These are phyloP conservation scores for Globisporangium okanoganense DNA, from an alignment of 352 stramenopile species.

Conservation along the genomic window DNA sequence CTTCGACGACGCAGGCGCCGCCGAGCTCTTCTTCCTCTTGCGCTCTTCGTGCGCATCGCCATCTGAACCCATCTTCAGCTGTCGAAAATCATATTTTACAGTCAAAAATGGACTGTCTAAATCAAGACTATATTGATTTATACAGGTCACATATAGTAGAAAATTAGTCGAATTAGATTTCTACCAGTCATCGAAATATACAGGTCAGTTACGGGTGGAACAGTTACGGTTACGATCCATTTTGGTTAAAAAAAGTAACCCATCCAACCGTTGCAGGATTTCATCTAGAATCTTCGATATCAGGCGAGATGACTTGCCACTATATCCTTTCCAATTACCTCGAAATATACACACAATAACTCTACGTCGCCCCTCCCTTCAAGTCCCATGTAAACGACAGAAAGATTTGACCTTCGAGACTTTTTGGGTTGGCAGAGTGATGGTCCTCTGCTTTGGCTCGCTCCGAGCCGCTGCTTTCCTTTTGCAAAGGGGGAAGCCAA, in stretches of 20 bases:
- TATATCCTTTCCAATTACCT: not conserved
- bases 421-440: slow-evolving; percentile 14
- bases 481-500: slow-evolving; percentile 1
- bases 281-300: slow-evolving; percentile 72
- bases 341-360: not conserved
- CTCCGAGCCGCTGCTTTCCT: slow-evolving; percentile 8
- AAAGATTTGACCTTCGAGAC: slow-evolving; percentile 33
- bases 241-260: not conserved
- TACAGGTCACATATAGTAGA: not conserved
- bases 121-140: no score
- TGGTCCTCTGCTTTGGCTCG: slow-evolving; percentile 17
- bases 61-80: not conserved
- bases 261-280: not conserved
- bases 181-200: not conserved
- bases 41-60: not conserved
- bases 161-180: not conserved
- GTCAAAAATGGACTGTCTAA: no score
- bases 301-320: slow-evolving; percentile 17
- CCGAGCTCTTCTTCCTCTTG: not conserved
- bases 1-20: slow-evolving; percentile 9
- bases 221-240: not conserved
- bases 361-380: slow-evolving; percentile 24
- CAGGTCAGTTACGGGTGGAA: not conserved
- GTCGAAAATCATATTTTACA: no score
- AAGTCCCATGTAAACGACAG: slow-evolving; percentile 14